A percentile compares a stretch with the other conserved stretches of the same genome.
Conservation (phyloP, 306 rosid species). For the Casuarina cunninghamiana region DNA sequence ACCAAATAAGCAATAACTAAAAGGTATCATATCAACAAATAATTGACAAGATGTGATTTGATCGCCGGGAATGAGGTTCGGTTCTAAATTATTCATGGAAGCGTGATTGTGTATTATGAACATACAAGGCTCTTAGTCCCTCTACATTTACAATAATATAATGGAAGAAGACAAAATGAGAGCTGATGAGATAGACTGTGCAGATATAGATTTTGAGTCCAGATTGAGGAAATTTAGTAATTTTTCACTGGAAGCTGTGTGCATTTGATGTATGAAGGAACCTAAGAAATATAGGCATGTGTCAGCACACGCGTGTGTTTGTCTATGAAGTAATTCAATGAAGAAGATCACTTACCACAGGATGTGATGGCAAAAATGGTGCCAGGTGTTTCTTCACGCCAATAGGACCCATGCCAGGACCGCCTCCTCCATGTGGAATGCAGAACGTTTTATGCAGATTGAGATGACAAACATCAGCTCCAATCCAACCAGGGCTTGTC, state of each 20-base stretch:
- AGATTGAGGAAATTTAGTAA: not conserved
- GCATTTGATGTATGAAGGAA: conserved; percentile 18
- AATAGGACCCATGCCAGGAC: conserved; percentile 99
- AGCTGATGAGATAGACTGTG: not conserved
- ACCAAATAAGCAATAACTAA: not conserved
- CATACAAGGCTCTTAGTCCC: not conserved
- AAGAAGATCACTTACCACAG: conserved; percentile 63
- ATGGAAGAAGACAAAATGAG: not conserved
- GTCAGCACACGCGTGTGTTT: too few species aligned
- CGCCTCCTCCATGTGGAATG: conserved; percentile 99
- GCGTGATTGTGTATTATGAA: not conserved
- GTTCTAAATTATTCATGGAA: not conserved
- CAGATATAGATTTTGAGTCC: not conserved
- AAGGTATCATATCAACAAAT: not conserved
- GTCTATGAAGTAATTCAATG: conserved; percentile 2
- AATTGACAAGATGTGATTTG: not conserved
- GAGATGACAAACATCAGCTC: conserved; percentile 99
- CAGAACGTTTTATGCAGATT: conserved; percentile 99
- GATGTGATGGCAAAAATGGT: conserved; percentile 97
- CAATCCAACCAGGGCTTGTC: conserved; percentile 98
- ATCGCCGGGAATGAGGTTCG: not conserved
- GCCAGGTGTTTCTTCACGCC: conserved; percentile 99
- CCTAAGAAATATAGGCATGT: conserved; percentile 9
- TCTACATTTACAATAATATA: not conserved
- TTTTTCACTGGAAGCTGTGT: not conserved